Percentiles rank a stretch among this genome's conserved stretches.
phyloP scores from a whole-genome alignment of 495 filamentous ascomycete genomes.

The Hypoxylon crocopeplum region DNA sequence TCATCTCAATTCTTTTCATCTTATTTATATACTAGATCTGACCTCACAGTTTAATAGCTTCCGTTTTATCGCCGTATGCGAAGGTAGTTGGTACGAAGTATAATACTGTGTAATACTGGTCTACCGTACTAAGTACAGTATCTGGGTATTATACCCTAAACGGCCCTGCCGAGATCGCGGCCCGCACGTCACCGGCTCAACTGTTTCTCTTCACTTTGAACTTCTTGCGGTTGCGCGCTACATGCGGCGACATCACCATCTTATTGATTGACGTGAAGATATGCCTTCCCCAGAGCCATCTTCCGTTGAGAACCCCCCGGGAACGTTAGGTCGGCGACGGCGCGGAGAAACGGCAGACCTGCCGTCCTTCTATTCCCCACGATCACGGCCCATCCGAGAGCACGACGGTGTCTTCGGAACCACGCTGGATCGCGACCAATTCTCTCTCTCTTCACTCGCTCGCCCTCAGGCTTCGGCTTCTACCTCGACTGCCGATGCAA shows the following conservation, averaged over 20 bases:
- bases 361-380: slow-evolving; percentile 58
- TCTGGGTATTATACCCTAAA: no score
- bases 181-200: slow-evolving; percentile 12
- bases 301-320: neutral
- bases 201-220: neutral
- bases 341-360: slow-evolving; percentile 43
- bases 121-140: no score
- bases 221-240: no score
- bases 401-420: slow-evolving; percentile 12
- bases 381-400: slow-evolving; percentile 34
- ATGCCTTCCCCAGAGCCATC: slow-evolving; percentile 22
- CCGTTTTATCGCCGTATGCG: no score
- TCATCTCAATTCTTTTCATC: no score
- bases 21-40: no score
- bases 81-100: no score
- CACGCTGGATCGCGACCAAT: slow-evolving; percentile 19
- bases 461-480: neutral
- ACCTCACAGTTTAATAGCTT: no score
- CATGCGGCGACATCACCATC: no score
- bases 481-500: slow-evolving; percentile 9
- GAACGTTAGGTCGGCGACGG: slow-evolving; percentile 6
- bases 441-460: slow-evolving; percentile 20
- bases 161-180: no score
- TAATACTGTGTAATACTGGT: no score
- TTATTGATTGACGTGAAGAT: slow-evolving; percentile 8